Conservation (phyloP, 805 yeast genomes). For the Schizosaccharomyces lindneri region DNA sequence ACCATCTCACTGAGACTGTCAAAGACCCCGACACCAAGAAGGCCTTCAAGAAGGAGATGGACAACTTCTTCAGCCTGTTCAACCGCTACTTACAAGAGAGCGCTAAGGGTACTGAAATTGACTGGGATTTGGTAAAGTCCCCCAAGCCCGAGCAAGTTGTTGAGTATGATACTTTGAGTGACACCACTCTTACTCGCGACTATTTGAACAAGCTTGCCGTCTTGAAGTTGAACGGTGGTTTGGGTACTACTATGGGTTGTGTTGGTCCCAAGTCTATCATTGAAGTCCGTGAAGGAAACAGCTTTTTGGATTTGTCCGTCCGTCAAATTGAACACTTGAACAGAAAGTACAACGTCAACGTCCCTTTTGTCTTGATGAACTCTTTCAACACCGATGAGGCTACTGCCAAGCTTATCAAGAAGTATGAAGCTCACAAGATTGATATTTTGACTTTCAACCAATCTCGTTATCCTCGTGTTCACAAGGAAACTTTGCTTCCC, state of each 20-base stretch:
- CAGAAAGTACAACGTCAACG: slow-evolving; percentile 72
- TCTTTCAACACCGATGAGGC: slow-evolving; percentile 94
- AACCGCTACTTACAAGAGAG: slow-evolving; percentile 79
- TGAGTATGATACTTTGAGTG: slow-evolving; percentile 31
- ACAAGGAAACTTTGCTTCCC: slow-evolving; percentile 84
- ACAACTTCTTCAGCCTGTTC: slow-evolving; percentile 74
- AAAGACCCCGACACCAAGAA: slow-evolving; percentile 18
- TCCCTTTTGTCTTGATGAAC: slow-evolving; percentile 90
- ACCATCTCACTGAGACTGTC: slow-evolving; percentile 68
- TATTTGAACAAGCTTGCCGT: slow-evolving; percentile 73
- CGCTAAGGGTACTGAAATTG: slow-evolving; percentile 59
- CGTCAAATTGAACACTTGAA: slow-evolving; percentile 80
- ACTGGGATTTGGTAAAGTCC: slow-evolving; percentile 89
- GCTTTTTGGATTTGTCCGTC: slow-evolving; percentile 82
- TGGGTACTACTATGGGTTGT: slow-evolving; percentile 98
- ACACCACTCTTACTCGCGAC: slow-evolving; percentile 14
- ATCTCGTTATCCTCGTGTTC: slow-evolving; percentile 90
- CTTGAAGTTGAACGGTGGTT: slow-evolving; percentile 87
- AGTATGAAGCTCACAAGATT: slow-evolving; percentile 89
- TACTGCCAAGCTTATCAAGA: slow-evolving; percentile 82
- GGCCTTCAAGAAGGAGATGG: slow-evolving; percentile 73
- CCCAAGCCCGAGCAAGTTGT: slow-evolving; percentile 80
- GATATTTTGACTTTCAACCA: slow-evolving; percentile 90
- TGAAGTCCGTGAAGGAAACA: slow-evolving; percentile 96
- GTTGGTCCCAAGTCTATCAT: slow-evolving; percentile 96